Evolutionary conservation across 2,329 filamentous ascomycete species (phyloP).

Genomic region (Talaromyces sp.): DNA sequence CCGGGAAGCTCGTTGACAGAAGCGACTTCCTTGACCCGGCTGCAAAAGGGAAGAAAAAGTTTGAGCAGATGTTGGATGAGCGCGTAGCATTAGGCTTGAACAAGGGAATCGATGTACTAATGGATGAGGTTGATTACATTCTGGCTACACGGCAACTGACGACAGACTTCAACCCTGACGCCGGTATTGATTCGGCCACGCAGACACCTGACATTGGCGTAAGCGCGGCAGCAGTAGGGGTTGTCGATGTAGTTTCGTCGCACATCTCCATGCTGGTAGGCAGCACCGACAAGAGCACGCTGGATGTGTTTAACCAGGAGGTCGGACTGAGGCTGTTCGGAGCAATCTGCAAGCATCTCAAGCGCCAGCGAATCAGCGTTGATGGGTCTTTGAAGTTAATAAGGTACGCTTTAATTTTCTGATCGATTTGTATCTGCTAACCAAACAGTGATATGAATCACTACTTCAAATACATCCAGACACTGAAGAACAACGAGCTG

Average conservation of each 20-base stretch:
- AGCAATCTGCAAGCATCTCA: slow-evolving; percentile 92
- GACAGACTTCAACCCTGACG: slow-evolving; percentile 79
- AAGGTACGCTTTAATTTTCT: slow-evolving; percentile 38
- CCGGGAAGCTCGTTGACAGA: slow-evolving; percentile 75
- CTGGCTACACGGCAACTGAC: slow-evolving; percentile 81
- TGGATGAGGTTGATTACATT: slow-evolving; percentile 96
- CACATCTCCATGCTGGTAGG: slow-evolving; percentile 92
- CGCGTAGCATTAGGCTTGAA: slow-evolving; percentile 92
- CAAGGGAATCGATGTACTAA: slow-evolving; percentile 95
- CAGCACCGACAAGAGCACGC: slow-evolving; percentile 94
- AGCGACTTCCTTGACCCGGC: slow-evolving; percentile 94
- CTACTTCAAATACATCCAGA: slow-evolving; percentile 79
- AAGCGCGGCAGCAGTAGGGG: slow-evolving; percentile 69
- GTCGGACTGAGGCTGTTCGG: slow-evolving; percentile 89
- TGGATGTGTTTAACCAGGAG: slow-evolving; percentile 98
- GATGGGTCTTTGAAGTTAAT: slow-evolving; percentile 89
- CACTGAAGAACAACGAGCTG: slow-evolving; percentile 75
- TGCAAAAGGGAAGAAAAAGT: slow-evolving; percentile 92
- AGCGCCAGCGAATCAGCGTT: slow-evolving; percentile 86
- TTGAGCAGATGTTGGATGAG: slow-evolving; percentile 98
- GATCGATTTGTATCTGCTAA: background rate
- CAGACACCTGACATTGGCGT: slow-evolving; percentile 52
- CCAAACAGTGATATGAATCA: slow-evolving; percentile 77
- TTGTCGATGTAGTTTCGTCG: slow-evolving; percentile 78
- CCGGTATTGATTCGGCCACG: slow-evolving; percentile 27